A percentile compares a stretch with the other conserved stretches of the same genome.
These are phyloP conservation scores for Butyriboletus loyo DNA, from an alignment of 768 basidiomycete genomes.

Conservation along the genomic window DNA sequence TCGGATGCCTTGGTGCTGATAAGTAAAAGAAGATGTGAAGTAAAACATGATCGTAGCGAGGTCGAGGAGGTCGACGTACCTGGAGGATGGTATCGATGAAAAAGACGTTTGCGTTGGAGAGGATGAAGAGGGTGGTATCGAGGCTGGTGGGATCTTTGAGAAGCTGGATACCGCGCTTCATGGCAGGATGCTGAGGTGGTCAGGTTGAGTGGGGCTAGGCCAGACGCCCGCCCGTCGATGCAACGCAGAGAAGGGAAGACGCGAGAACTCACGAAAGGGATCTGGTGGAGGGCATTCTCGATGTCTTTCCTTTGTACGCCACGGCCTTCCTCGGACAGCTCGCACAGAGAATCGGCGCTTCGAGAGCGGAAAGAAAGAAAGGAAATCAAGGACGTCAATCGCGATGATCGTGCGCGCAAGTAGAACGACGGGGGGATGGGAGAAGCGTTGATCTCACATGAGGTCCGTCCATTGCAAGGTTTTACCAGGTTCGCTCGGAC, in stretches of 20 bases:
- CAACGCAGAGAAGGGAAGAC: not conserved
- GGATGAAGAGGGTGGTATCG: constrained; percentile 76
- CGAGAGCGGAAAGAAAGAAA: not conserved
- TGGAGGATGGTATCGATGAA: constrained; percentile 90
- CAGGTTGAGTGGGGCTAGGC: not conserved
- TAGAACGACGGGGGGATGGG: not conserved
- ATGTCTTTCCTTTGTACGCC: constrained; percentile 75
- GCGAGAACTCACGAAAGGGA: constrained; percentile 74
- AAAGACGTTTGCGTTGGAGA: constrained; percentile 91
- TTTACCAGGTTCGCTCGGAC: constrained; percentile 50
- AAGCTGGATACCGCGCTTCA: constrained; percentile 82
- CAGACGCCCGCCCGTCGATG: not conserved
- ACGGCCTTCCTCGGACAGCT: constrained; percentile 54
- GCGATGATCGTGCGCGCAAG: not conserved
- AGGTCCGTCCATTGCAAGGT: constrained; percentile 90
- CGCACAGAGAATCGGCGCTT: constrained; percentile 67
- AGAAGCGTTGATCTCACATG: constrained; percentile 56
- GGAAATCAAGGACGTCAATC: not conserved
- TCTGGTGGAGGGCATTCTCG: constrained; percentile 67
- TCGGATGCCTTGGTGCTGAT: constrained; percentile 69
- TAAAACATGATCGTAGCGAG: not conserved
- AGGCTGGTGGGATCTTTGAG: constrained; percentile 63
- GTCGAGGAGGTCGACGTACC: constrained; percentile 37
- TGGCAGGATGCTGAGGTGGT: constrained; percentile 81
- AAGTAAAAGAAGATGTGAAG: not conserved